These are phyloP conservation scores for Circinella umbellata DNA, from an alignment of 371 early-diverging fungal genomes.

Conservation along the genomic window DNA sequence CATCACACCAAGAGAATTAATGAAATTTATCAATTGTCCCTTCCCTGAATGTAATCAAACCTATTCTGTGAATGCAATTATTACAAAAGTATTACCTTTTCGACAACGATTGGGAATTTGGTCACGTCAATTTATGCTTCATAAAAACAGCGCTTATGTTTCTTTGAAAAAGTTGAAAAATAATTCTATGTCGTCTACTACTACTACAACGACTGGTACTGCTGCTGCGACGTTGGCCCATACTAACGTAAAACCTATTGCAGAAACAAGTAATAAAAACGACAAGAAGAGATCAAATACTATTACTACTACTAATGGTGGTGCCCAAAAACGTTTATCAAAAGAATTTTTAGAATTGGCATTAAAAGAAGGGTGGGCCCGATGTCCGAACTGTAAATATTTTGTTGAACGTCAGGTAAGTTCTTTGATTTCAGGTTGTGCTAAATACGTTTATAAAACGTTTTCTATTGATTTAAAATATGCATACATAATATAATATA, in stretches of 20 bases:
- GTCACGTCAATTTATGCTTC: not conserved
- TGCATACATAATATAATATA: too few species aligned
- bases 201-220: too few species aligned
- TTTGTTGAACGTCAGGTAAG: not conserved
- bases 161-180: too few species aligned
- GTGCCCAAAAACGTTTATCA: not conserved
- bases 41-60: not conserved
- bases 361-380: not conserved
- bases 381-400: not conserved
- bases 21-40: not conserved
- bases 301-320: not conserved
- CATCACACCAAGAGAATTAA: not conserved
- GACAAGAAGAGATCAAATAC: too few species aligned
- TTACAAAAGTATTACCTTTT: not conserved
- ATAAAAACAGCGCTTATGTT: too few species aligned
- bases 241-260: too few species aligned
- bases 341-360: not conserved
- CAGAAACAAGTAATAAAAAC: too few species aligned
- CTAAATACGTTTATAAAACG: too few species aligned
- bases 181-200: too few species aligned
- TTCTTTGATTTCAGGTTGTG: too few species aligned
- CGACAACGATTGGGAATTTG: not conserved
- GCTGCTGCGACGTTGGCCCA: too few species aligned
- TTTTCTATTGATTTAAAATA: too few species aligned
- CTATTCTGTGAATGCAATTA: not conserved